Evolutionary conservation across 108 stramenopile genomes (phyloP), one percentile per base, ranked within the genome.

Genomic region (Epithemia pelagica): DNA sequence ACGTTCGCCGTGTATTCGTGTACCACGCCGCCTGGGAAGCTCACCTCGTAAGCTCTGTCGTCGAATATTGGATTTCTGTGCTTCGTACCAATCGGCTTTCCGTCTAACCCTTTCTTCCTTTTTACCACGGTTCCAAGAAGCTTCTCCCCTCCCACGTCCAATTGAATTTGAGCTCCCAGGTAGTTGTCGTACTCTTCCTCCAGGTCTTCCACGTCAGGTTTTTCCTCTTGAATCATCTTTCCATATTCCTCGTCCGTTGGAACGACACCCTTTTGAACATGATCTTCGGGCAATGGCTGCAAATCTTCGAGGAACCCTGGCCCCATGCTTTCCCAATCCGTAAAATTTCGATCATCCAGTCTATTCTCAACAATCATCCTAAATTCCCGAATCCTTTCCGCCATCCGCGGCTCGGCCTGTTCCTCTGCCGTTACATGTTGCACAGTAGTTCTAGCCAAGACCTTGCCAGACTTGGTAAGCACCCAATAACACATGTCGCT

Each of bases 391-490:
- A n/a, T n/a, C n/a, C n/a, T n/a, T n/a, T n/a, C n/a, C n/a, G n/a
- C n/a, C 37, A 46, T 15, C 37, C 15, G 37, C 15, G 15, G 23
- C 29, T 21, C 1, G 28, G 30, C 31, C 54, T 29, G 22, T 0
- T 80, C 75, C 0, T 78, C 70, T 65, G 58, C 10, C 18, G 73
- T 64, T 19, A 78, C 58, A 26, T 67, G 80, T 52, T 78, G 74
- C 0, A 74, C 70, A 18, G 76, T 70, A 0, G 80, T 66, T 10
- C 74, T 52, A 0, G 64, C 37, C 5, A 78, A 23, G 0, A 72
- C 61, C 8, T 33, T 51, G 0, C 80, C 76, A 1, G 30, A 53
- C 26, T 31, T 32, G 1, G 68, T 63, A 1, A 78, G 61, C 0
- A 78, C 54, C 66, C 67, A 78, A 58, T 73, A 82, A 55, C 74